Conservation (phyloP, 2,329 filamentous ascomycete species). For the Fusarium sp. region DNA sequence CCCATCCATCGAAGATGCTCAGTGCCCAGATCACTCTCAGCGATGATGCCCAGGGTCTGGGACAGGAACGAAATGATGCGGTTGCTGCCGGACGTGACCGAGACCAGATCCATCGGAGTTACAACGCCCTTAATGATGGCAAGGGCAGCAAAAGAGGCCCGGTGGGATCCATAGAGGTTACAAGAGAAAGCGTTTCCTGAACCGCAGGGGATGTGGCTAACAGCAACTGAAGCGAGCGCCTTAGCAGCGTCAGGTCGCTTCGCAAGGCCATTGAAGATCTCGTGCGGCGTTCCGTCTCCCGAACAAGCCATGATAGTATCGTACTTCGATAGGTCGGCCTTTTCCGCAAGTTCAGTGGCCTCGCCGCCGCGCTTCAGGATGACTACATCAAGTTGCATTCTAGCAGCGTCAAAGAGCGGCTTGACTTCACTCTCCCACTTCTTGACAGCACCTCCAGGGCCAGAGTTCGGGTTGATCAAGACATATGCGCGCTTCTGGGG, state of each 20-base stretch:
- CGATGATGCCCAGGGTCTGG: slow-evolving; percentile 89
- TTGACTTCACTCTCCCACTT: slow-evolving; percentile 81
- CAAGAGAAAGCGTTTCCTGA: slow-evolving; percentile 94
- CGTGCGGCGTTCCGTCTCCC: slow-evolving; percentile 90
- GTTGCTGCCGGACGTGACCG: slow-evolving; percentile 82
- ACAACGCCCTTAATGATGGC: slow-evolving; percentile 87
- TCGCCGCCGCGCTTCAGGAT: slow-evolving; percentile 80
- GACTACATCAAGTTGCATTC: slow-evolving; percentile 80
- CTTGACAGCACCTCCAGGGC: slow-evolving; percentile 80
- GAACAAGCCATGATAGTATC: slow-evolving; percentile 92
- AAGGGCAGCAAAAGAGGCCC: slow-evolving; percentile 80
- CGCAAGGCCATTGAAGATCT: slow-evolving; percentile 93
- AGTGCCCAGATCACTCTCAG: slow-evolving; percentile 89
- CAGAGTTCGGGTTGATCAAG: slow-evolving; percentile 90
- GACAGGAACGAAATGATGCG: slow-evolving; percentile 89
- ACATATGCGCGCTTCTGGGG: slow-evolving; percentile 85
- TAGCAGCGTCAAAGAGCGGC: slow-evolving; percentile 85
- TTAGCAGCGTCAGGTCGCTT: slow-evolving; percentile 79
- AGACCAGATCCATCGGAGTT: slow-evolving; percentile 88
- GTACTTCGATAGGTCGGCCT: slow-evolving; percentile 81
- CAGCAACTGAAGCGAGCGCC: slow-evolving; percentile 81
- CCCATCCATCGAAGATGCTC: slow-evolving; percentile 97
- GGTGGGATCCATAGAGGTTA: slow-evolving; percentile 87
- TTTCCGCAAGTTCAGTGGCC: slow-evolving; percentile 80
- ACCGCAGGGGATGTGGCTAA: slow-evolving; percentile 90